phyloP scores from a whole-genome alignment of 768 basidiomycete species.

The Phaeotremella fagi region DNA sequence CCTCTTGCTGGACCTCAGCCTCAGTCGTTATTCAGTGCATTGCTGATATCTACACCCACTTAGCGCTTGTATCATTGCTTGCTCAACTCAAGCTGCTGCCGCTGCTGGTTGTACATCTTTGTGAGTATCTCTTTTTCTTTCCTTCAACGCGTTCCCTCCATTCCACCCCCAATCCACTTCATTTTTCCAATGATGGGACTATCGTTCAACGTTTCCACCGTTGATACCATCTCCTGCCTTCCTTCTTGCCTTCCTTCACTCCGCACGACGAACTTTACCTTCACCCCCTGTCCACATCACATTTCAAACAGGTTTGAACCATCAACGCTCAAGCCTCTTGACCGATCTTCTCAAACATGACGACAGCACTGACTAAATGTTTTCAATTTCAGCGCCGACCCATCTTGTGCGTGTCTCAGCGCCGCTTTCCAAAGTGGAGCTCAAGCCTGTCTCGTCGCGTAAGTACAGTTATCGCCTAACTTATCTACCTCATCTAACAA shows the following conservation, averaged over 20 bases:
- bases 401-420: conserved; percentile 36
- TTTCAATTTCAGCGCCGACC: conserved; percentile 23
- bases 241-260: not conserved
- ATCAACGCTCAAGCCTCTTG: too few species aligned
- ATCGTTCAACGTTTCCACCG: not conserved
- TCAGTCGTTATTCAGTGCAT: too few species aligned
- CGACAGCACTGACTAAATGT: too few species aligned
- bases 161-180: not conserved
- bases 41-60: too few species aligned
- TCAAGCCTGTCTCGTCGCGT: conserved; percentile 30
- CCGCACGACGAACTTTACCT: too few species aligned
- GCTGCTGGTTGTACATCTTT: conserved; percentile 33
- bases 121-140: conserved; percentile 17
- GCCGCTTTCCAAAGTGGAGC: conserved; percentile 38
- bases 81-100: conserved; percentile 31
- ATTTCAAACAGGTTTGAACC: too few species aligned
- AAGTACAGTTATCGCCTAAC: conserved; percentile 5
- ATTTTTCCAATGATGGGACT: not conserved
- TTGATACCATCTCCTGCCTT: not conserved
- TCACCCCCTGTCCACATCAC: too few species aligned
- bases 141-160: not conserved
- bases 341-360: too few species aligned
- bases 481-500: not conserved
- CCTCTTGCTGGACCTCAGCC: too few species aligned
- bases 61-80: conserved; percentile 37